A percentile compares a stretch with the other conserved stretches of the same genome.
Evolutionary conservation across 1,139 yeast species (phyloP).

Genomic region (Hyphopichia burtonii): DNA sequence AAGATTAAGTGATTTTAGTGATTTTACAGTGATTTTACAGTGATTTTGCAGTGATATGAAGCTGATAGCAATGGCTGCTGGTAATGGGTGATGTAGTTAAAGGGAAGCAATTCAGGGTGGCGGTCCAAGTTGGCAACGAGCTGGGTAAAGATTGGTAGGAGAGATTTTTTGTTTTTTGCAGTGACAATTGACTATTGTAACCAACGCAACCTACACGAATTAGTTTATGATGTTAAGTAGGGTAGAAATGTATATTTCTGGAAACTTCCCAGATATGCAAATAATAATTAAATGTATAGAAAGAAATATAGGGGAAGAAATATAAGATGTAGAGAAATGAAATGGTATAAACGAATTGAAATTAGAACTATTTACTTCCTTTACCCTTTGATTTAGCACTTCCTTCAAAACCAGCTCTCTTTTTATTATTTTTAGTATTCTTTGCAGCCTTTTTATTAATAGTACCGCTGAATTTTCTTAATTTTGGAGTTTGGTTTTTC

Average conservation of each 20-base stretch:
- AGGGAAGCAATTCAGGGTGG: background rate
- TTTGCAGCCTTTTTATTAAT: slow-evolving; percentile 31
- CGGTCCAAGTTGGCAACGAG: background rate
- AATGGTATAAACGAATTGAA: background rate
- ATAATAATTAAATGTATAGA: background rate
- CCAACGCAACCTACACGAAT: background rate
- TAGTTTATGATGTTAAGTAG: too few species aligned
- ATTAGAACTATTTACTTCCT: background rate
- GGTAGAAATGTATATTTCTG: background rate
- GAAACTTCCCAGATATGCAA: background rate
- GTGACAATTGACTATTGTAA: background rate
- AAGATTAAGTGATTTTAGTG: too few species aligned
- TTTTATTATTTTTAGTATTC: slow-evolving; percentile 25
- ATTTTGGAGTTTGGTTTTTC: slow-evolving; percentile 54
- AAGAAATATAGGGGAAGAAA: too few species aligned
- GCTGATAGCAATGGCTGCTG: too few species aligned
- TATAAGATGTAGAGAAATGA: background rate
- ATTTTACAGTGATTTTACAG: too few species aligned
- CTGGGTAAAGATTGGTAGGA: background rate
- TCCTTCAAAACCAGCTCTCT: slow-evolving; percentile 63
- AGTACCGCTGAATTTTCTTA: slow-evolving; percentile 64
- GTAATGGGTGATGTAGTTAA: too few species aligned
- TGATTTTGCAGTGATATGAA: too few species aligned
- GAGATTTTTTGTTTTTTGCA: too few species aligned
- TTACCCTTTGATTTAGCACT: slow-evolving; percentile 38